A percentile compares a stretch with the other conserved stretches of the same genome.
phyloP scores from a whole-genome alignment of 83 land plant genomes.

The Picea abies region DNA sequence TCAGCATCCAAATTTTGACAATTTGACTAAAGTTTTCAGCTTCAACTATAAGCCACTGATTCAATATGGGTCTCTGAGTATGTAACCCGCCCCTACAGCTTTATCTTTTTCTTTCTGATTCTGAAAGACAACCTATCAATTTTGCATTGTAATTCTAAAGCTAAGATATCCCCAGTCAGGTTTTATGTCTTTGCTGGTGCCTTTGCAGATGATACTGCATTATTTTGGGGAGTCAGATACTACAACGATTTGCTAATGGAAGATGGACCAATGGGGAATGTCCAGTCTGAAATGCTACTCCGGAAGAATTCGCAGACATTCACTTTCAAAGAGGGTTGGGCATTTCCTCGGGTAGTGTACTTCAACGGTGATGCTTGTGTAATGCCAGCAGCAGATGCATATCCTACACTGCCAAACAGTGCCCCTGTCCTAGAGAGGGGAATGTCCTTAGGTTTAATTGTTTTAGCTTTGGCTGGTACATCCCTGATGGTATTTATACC shows the following conservation, averaged over 20 bases:
- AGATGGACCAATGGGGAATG: constrained; percentile 66
- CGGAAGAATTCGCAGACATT: constrained; percentile 51
- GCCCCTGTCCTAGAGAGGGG: not conserved
- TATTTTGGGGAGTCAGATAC: constrained; percentile 71
- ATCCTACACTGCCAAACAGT: constrained; percentile 56
- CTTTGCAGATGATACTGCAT: constrained; percentile 71
- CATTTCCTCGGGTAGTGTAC: constrained; percentile 66
- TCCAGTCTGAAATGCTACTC: constrained; percentile 73
- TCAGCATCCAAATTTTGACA: constrained; percentile 52
- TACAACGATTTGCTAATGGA: constrained; percentile 74
- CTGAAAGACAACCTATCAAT: no score
- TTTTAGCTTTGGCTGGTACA: no score
- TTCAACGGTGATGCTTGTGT: constrained; percentile 84
- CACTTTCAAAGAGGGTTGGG: constrained; percentile 76
- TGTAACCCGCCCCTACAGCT: constrained; percentile 10
- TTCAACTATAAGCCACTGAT: constrained; percentile 44
- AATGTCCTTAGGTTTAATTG: no score
- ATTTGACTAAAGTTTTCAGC: constrained; percentile 47
- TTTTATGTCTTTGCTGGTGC: no score
- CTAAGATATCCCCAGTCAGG: no score
- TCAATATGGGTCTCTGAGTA: constrained; percentile 41
- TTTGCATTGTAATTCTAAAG: no score
- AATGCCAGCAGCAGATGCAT: constrained; percentile 70
- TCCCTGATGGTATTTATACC: no score
- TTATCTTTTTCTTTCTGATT: no score